These are phyloP conservation scores for Calycina herbarum DNA, from an alignment of 2,329 filamentous ascomycete genomes.

Conservation along the genomic window DNA sequence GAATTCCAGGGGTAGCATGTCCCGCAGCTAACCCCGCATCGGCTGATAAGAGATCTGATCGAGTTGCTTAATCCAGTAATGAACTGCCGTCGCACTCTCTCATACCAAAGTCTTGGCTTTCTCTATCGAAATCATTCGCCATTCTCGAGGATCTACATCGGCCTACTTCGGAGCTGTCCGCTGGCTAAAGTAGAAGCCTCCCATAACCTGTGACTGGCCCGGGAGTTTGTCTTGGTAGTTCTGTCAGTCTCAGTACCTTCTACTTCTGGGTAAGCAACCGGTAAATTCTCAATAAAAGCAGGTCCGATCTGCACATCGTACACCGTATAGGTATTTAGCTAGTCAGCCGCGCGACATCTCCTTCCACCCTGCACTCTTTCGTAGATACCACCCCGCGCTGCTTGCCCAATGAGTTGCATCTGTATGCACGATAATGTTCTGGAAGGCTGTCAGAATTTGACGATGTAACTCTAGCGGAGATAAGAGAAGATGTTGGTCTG, in stretches of 20 bases:
- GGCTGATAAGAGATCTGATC: constrained; percentile 2
- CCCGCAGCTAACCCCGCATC: not conserved
- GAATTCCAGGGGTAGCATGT: not conserved
- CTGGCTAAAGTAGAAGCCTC: not conserved
- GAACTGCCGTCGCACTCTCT: not conserved
- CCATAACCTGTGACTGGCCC: not conserved
- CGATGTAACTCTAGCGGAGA: too few species aligned
- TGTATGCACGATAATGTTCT: too few species aligned
- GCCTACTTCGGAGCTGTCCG: not conserved
- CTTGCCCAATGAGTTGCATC: too few species aligned
- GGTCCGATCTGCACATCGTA: not conserved
- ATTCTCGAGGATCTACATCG: not conserved
- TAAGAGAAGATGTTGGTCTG: too few species aligned
- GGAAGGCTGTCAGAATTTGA: too few species aligned
- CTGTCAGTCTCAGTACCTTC: not conserved
- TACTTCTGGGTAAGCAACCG: not conserved
- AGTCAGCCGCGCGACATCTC: too few species aligned
- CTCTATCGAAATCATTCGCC: too few species aligned
- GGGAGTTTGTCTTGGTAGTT: not conserved
- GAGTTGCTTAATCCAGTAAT: not conserved
- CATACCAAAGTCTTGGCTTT: too few species aligned
- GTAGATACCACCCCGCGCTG: too few species aligned
- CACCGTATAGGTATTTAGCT: too few species aligned
- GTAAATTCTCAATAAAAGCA: not conserved
- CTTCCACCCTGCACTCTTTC: too few species aligned